Conservation (phyloP, 106 monocot species). For the Dendrobium officinale region DNA sequence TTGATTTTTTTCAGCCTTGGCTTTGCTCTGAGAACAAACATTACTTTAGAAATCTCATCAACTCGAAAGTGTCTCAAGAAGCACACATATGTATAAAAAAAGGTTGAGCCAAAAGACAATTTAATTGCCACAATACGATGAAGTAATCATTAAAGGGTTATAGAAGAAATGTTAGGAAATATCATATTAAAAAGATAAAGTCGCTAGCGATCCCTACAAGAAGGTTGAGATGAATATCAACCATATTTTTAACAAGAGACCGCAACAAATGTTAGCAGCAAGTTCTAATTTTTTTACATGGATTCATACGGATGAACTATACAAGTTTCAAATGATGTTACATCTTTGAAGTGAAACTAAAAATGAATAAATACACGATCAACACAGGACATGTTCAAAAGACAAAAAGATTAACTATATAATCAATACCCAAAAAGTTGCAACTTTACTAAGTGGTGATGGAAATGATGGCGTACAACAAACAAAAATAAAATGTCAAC, state of each 20-base stretch:
- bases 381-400: too few relatives aligned
- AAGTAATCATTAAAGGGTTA: not conserved
- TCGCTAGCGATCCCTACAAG: not conserved
- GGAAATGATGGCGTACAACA: too few relatives aligned
- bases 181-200: not conserved
- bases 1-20: conserved; percentile 97
- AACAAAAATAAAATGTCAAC: too few relatives aligned
- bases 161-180: not conserved
- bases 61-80: not conserved
- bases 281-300: not conserved
- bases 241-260: not conserved
- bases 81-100: not conserved
- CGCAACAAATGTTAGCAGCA: not conserved
- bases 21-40: conserved; percentile 66
- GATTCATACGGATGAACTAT: too few relatives aligned
- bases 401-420: too few relatives aligned
- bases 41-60: not conserved
- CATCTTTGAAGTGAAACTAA: not conserved
- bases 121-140: not conserved
- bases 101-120: not conserved
- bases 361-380: not conserved
- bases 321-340: not conserved
- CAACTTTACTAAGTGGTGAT: too few relatives aligned
- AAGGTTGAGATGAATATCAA: not conserved
- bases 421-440: too few relatives aligned